Base-by-base conservation (phyloP, 1,284 basidiomycete species). In the Moesziomyces sp. region DNA sequence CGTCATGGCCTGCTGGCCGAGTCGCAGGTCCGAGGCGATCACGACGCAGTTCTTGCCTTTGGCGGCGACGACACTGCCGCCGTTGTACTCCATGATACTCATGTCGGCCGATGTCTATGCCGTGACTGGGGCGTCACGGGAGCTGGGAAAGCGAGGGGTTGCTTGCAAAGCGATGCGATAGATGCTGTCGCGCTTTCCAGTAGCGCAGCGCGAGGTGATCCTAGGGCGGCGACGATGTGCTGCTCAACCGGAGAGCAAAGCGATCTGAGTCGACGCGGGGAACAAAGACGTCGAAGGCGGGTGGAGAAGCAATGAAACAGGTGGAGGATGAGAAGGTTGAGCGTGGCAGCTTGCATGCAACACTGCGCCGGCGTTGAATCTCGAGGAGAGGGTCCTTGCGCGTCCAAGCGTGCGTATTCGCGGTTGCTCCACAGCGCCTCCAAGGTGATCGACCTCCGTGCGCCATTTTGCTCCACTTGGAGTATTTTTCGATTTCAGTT, bases 51-150 rank as follows among this genome's bases (percentile, higher is more conserved):
- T 93, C 87, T 98, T 98, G 74, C 97, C 97, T 69, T 92, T 91
- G 94, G 99, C 99, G 86, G 97, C 97, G 86, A 99, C 89, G 80
- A 97, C 93, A 86, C 94, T 97, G 86, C 97, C 97, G 87, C 93
- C 93, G 88, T 95, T 95, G 77, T 90, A 88, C 86, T 93, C 88
- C 91, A 83, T 81, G 50, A 81, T 78, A 64, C 77, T 80, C 82
- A 82, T 81, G 57, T 21, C 75, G 67, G 43, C 60, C 55, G 50
- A 40, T 30, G 14, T 40, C 38, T 52, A 40, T 50, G 46, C 18
- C 46, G 43, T 53, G 66, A 69, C 60, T 51, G 49, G 23, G 33
- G 48, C 52, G 66, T 63, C 66, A 69, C 52, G 21, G 30, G 30
- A 24, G 47, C 52, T 28, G 28, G 28, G 30, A 21, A 8, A 19